Conservation (phyloP, 768 basidiomycete genomes). For the Amanita exitialis region DNA sequence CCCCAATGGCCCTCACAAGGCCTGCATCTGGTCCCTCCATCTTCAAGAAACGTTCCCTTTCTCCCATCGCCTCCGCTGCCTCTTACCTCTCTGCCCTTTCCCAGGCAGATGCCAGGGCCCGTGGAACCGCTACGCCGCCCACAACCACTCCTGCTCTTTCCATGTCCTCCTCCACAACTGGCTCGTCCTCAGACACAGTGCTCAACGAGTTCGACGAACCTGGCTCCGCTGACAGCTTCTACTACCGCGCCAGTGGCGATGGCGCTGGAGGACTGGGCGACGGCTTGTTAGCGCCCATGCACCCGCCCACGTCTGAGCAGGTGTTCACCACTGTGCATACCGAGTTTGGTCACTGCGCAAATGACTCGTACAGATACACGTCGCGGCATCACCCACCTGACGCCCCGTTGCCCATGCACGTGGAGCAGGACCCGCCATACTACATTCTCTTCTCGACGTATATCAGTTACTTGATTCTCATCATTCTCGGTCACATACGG, state of each 20-base stretch:
- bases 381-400: slow-evolving; percentile 46
- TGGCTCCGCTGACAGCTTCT: not conserved
- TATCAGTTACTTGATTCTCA: slow-evolving; percentile 87
- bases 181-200: slow-evolving; percentile 58
- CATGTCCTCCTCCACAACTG: slow-evolving; percentile 61
- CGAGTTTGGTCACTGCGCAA: slow-evolving; percentile 88
- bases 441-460: slow-evolving; percentile 90
- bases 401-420: slow-evolving; percentile 37
- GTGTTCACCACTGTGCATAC: slow-evolving; percentile 72
- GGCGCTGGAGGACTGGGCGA: slow-evolving; percentile 19
- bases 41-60: slow-evolving; percentile 43
- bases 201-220: slow-evolving; percentile 44
- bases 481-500: slow-evolving; percentile 83
- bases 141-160: slow-evolving; percentile 66
- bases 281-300: slow-evolving; percentile 47
- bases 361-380: slow-evolving; percentile 61
- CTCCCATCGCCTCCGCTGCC: slow-evolving; percentile 27
- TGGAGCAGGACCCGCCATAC: slow-evolving; percentile 83
- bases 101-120: slow-evolving; percentile 55
- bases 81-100: slow-evolving; percentile 34
- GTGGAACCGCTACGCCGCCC: slow-evolving; percentile 28
- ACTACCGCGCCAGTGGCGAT: not conserved
- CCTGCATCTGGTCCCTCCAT: slow-evolving; percentile 42
- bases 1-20: slow-evolving; percentile 56
- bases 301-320: slow-evolving; percentile 76